A percentile compares a stretch with the other conserved stretches of the same genome.
Conservation (phyloP, 257 asterid genomes). For the Petunia axillaris region DNA sequence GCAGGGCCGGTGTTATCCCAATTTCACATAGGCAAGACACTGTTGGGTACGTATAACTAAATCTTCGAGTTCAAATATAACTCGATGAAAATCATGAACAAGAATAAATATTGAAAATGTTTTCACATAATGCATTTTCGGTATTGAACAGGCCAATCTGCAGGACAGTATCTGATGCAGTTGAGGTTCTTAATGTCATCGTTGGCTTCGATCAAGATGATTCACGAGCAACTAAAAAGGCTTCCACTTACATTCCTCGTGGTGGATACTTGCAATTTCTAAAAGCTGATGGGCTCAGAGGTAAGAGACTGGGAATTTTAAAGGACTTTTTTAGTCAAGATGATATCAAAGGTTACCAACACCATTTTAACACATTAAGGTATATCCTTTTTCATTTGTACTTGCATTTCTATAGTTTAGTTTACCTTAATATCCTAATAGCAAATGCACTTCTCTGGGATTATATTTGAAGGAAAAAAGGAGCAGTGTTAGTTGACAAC, state of each 20-base stretch:
- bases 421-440: not conserved
- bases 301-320: conserved; percentile 54
- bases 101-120: not conserved
- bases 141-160: conserved; percentile 45
- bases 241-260: conserved; percentile 42
- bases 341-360: not conserved
- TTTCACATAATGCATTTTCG: not conserved
- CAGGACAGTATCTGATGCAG: conserved; percentile 60
- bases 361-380: not conserved
- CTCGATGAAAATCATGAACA: not conserved
- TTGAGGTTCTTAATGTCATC: conserved; percentile 51
- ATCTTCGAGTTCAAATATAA: not conserved
- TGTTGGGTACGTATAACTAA: conserved; percentile 43
- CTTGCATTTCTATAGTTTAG: not conserved
- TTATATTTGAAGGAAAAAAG: conserved; percentile 37
- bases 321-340: conserved; percentile 25
- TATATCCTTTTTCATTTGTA: not conserved
- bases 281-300: conserved; percentile 44
- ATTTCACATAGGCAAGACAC: conserved; percentile 70
- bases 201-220: conserved; percentile 50
- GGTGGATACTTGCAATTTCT: conserved; percentile 54
- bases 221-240: conserved; percentile 36
- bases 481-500: conserved; percentile 48
- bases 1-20: conserved; percentile 72
- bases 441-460: not conserved